Evolutionary conservation across 2,329 filamentous ascomycete species (phyloP).

Genomic region (Mycogone perniciosa): DNA sequence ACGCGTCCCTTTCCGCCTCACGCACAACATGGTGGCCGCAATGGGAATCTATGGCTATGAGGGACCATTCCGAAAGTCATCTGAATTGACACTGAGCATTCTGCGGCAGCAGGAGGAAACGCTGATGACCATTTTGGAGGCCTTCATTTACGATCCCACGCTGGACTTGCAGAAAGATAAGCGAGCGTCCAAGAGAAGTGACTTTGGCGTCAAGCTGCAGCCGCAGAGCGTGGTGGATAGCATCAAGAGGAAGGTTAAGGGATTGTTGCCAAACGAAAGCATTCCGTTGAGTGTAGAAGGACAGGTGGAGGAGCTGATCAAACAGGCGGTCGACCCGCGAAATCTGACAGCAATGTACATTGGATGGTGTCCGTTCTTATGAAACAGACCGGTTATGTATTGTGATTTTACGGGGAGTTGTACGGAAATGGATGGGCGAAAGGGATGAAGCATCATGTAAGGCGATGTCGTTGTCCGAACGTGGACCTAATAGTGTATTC

Average conservation of each 20-base stretch:
- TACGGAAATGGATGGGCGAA: too few species aligned
- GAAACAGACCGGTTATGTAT: conserved; percentile 6
- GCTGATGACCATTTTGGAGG: conserved; percentile 93
- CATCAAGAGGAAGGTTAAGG: conserved; percentile 79
- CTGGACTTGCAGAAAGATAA: conserved; percentile 79
- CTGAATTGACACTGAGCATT: conserved; percentile 78
- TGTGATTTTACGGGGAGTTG: not conserved
- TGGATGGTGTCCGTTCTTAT: conserved; percentile 70
- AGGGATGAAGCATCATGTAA: too few species aligned
- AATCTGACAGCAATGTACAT: conserved; percentile 95
- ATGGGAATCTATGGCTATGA: conserved; percentile 95
- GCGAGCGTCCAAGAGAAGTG: conserved; percentile 28
- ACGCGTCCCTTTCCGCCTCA: conserved; percentile 89
- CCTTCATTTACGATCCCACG: conserved; percentile 94
- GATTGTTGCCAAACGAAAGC: conserved; percentile 76
- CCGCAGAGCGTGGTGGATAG: conserved; percentile 77
- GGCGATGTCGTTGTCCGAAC: too few species aligned
- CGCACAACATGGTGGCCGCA: conserved; percentile 96
- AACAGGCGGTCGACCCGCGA: conserved; percentile 71
- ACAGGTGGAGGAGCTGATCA: conserved; percentile 92
- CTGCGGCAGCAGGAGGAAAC: conserved; percentile 91
- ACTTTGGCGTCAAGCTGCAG: conserved; percentile 44
- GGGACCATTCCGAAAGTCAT: conserved; percentile 84
- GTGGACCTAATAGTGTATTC: too few species aligned
- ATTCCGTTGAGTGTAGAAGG: conserved; percentile 93